Evolutionary conservation across 768 basidiomycete genomes (phyloP), one percentile per base, ranked within the genome.

Genomic region (Arthromyces matolae): DNA sequence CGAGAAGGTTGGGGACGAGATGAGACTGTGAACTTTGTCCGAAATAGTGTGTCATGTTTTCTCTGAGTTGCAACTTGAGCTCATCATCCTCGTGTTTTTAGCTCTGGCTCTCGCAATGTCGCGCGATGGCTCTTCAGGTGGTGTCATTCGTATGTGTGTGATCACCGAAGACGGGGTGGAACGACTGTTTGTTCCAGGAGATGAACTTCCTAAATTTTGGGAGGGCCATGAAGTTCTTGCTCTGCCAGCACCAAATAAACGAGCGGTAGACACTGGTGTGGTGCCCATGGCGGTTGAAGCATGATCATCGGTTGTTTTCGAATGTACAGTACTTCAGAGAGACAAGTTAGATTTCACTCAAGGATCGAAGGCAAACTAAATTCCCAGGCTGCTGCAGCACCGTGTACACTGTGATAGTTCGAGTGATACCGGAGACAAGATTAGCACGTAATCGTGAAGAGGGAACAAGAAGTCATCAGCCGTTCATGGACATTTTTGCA

Each of bases 71-170:
- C 13, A 9, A 20, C 29, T 28, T 13, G 38, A 31, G 23, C 47
- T 47, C 18, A 42, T 31, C 20, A 10, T 51, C 34, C 20, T 49
- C 49, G 16, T 48, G 36, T 22, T 29, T 47, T 24, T 18, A 96
- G 95, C 96, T 5, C 81, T 99, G 43, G 71, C 93, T 3, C 78
- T 99, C 41, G 96, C 96, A 0, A 99, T 98, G 96, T 82, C 91
- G 37, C 83, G 96, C 66, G 96, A 99, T 65, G 95, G 96, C 4
- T 96, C 93, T 0, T 98, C 96, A 45, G 96, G 96, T 49, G 96
- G 96, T 62, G 89, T 90, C 38, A 93, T 99, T 57, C 88, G 96
- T 36, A 91, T 98, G 90, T 91, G 89, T 59, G 89, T 99, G 25
- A 97, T 98, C 66, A 94, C 90, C 6, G 84, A 94, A 65, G 90